Conservation (phyloP, 1,284 basidiomycete species). For the Ustilago curta region DNA sequence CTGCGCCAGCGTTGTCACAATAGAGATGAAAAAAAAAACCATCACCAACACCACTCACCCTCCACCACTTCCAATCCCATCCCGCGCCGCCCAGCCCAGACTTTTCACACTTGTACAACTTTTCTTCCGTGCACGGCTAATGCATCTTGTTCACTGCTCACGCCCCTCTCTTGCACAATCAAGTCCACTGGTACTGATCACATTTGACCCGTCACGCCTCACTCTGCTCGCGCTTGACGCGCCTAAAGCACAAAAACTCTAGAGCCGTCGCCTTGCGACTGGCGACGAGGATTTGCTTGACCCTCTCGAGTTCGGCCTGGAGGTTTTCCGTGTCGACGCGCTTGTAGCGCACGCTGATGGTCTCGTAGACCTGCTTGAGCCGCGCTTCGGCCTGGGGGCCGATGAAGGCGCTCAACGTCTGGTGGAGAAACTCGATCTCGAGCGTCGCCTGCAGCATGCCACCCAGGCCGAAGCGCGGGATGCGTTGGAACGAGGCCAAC, state of each 20-base stretch:
- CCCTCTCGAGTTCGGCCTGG: conserved; percentile 80
- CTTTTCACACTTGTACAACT: background rate
- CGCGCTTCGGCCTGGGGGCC: conserved; percentile 82
- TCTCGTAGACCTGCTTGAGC: conserved; percentile 90
- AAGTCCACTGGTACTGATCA: background rate
- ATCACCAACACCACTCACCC: too few relatives aligned
- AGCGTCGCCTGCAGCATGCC: conserved; percentile 98
- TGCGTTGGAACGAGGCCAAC: conserved; percentile 83
- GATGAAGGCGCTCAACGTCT: conserved; percentile 89
- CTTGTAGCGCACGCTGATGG: conserved; percentile 87
- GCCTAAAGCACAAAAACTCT: conserved; percentile 83
- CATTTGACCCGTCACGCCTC: background rate
- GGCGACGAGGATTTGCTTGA: conserved; percentile 88
- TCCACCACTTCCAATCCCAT: too few relatives aligned
- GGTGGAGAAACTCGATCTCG: conserved; percentile 98
- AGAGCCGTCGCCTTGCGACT: conserved; percentile 89
- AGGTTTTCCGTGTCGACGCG: conserved; percentile 65
- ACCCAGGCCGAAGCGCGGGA: conserved; percentile 92
- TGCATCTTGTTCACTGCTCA: background rate
- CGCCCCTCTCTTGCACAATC: background rate
- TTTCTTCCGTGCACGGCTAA: background rate
- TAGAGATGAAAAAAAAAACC: conserved; percentile 5
- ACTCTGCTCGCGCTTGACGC: conserved; percentile 13
- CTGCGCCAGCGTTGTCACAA: background rate
- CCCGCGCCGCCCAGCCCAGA: too few relatives aligned